Evolutionary conservation across 2,329 filamentous ascomycete genomes (phyloP), one percentile per base, ranked within the genome.

Genomic region (Capronia coronata): DNA sequence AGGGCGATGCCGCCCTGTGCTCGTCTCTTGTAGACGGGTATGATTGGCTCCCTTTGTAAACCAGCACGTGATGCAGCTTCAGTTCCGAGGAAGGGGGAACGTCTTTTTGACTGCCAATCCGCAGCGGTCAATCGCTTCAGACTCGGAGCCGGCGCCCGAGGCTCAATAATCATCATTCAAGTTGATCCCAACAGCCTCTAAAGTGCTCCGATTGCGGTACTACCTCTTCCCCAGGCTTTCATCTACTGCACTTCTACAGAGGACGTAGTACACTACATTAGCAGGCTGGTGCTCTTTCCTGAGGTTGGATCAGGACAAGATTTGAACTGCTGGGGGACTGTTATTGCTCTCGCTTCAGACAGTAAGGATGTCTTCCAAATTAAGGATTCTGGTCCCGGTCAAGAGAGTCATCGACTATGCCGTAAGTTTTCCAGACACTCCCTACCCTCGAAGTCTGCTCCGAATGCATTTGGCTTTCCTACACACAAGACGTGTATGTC

Each of bases 381-480:
- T 88, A 62, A 76, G 84, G 67, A 89, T 90, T 68, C 76, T 90
- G 55, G 85, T 90, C 2, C 86, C 86, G 68, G 74, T 90, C 41
- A 90, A 90, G 75, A 75, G 86, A 80, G 86, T 90, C 43, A 88
- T 90, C 74, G 86, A 90, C 77, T 89, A 87, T 78, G 84, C 86
- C 62, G 85, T 88, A 72, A 66, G 81, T 71, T 50, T 32, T 6
- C 25, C 25, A 27, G 6, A 10, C 10, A 27, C 6, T 5, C 25
- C 25, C 25, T 27, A 27, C 25, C 10, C 25, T 27, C 10, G 25
- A 27, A 27, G n/a, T n/a, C n/a, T n/a, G n/a, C n/a, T n/a, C n/a
- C n/a, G n/a, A n/a, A n/a, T n/a, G n/a, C n/a, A n/a, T n/a, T n/a
- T n/a, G n/a, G n/a, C n/a, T n/a, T n/a, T n/a, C n/a, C n/a, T n/a